Percentiles rank a stretch among this genome's conserved stretches.
These are phyloP conservation scores for Candida sithepensis DNA, from an alignment of 805 yeast genomes.

Conservation along the genomic window DNA sequence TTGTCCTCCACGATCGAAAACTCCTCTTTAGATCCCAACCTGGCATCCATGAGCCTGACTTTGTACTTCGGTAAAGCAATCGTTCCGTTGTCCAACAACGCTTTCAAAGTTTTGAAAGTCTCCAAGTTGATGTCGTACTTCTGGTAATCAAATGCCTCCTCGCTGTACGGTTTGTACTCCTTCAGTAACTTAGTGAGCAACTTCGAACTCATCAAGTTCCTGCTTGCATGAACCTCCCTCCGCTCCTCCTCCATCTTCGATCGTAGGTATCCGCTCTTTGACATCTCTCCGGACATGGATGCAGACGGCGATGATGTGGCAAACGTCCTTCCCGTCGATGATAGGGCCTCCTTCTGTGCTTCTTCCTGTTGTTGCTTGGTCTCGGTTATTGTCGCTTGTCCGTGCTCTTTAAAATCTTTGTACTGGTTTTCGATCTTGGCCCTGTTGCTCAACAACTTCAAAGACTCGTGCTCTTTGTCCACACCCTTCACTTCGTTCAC, in stretches of 20 bases:
- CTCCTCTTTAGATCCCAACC: neutral
- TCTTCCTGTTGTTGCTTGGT: too few species aligned
- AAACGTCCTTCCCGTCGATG: neutral
- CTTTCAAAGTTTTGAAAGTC: conserved; percentile 13
- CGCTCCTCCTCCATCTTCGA: neutral
- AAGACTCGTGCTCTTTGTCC: conserved; percentile 20
- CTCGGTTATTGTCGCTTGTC: too few species aligned
- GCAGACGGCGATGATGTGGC: neutral
- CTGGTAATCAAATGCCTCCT: conserved; percentile 1
- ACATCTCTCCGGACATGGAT: neutral
- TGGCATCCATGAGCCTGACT: conserved; percentile 10
- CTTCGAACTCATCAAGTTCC: conserved; percentile 2
- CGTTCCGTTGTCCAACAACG: conserved; percentile 17
- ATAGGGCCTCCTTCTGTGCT: neutral
- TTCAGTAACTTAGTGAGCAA: conserved; percentile 3
- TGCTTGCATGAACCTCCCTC: neutral
- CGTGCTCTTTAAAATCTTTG: conserved; percentile 10
- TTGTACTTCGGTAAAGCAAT: conserved; percentile 23
- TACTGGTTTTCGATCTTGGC: conserved; percentile 19
- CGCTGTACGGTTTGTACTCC: neutral
- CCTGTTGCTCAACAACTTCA: conserved; percentile 22
- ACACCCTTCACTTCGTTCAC: conserved; percentile 12
- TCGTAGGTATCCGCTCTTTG: neutral
- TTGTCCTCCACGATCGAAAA: conserved; percentile 23
- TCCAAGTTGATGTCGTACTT: conserved; percentile 10